phyloP scores from a whole-genome alignment of 768 basidiomycete genomes.

The Termitomyces sp. region DNA sequence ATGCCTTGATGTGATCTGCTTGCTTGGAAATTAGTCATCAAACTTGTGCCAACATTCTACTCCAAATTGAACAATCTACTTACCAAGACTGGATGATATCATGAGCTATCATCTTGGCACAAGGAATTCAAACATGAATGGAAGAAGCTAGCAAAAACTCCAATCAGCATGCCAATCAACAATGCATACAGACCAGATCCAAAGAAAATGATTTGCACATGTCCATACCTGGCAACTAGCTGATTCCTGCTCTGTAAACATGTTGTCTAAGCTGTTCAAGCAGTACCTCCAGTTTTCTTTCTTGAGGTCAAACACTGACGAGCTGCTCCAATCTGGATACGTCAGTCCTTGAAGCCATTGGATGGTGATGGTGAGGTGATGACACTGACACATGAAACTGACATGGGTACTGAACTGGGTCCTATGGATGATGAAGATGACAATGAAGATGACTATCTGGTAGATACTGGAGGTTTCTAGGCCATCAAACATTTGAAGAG shows the following conservation, averaged over 20 bases:
- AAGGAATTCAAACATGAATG: not conserved
- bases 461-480: not conserved
- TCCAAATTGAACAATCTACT: not conserved
- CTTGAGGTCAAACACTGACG: not conserved
- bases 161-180: slow-evolving; percentile 22
- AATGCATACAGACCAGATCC: slow-evolving; percentile 19
- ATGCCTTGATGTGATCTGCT: slow-evolving; percentile 28
- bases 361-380: not conserved
- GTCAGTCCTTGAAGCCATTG: not conserved
- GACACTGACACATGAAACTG: not conserved
- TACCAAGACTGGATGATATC: not conserved
- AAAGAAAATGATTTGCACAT: slow-evolving; percentile 18
- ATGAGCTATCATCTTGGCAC: not conserved
- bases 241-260: slow-evolving; percentile 27
- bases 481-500: not conserved
- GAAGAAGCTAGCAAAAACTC: slow-evolving; percentile 1
- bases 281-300: slow-evolving; percentile 19
- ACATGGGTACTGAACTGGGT: not conserved
- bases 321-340: not conserved
- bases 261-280: slow-evolving; percentile 17
- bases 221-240: slow-evolving; percentile 18
- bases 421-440: not conserved
- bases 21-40: slow-evolving; percentile 26
- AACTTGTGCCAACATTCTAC: slow-evolving; percentile 17
- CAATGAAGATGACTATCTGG: not conserved